These are phyloP conservation scores for Hordeum marinum DNA, from an alignment of 176 grass and related monocot species.

Conservation along the genomic window DNA sequence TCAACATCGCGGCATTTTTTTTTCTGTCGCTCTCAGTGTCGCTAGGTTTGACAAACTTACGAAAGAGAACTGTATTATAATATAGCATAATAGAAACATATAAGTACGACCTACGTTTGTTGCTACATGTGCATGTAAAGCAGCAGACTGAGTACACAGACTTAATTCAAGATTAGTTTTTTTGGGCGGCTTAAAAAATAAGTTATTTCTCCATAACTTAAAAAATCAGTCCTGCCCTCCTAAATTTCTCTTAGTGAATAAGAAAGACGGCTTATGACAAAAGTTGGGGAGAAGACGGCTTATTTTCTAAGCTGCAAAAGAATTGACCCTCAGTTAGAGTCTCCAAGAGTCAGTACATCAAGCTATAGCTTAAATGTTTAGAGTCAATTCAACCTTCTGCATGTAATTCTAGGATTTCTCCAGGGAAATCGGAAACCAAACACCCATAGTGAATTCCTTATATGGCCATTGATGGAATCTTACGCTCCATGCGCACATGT, in stretches of 20 bases:
- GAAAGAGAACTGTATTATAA: neutral
- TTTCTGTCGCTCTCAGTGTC: constrained; percentile 8
- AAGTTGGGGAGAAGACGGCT: too few relatives aligned
- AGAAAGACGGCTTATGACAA: too few relatives aligned
- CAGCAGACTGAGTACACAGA: neutral
- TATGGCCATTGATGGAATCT: neutral
- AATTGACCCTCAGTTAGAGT: neutral
- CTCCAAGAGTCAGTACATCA: neutral
- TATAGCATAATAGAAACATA: neutral
- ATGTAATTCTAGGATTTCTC: constrained; percentile 3
- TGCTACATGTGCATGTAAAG: neutral
- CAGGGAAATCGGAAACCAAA: constrained; percentile 29
- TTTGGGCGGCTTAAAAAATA: too few relatives aligned
- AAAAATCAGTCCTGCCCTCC: too few relatives aligned
- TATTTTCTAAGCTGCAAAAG: too few relatives aligned
- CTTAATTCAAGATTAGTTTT: neutral
- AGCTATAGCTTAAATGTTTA: constrained; percentile 6
- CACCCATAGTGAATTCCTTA: neutral
- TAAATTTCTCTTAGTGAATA: too few relatives aligned
- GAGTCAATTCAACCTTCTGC: constrained; percentile 32
- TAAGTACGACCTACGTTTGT: neutral
- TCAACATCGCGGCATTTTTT: constrained; percentile 26
- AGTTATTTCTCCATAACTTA: too few relatives aligned
- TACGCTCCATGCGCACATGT: neutral
- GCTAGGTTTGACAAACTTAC: constrained; percentile 28